A percentile compares a stretch with the other conserved stretches of the same genome.
These are phyloP conservation scores for Nannochloropsis salina DNA, from an alignment of 108 stramenopile species.

Conservation along the genomic window DNA sequence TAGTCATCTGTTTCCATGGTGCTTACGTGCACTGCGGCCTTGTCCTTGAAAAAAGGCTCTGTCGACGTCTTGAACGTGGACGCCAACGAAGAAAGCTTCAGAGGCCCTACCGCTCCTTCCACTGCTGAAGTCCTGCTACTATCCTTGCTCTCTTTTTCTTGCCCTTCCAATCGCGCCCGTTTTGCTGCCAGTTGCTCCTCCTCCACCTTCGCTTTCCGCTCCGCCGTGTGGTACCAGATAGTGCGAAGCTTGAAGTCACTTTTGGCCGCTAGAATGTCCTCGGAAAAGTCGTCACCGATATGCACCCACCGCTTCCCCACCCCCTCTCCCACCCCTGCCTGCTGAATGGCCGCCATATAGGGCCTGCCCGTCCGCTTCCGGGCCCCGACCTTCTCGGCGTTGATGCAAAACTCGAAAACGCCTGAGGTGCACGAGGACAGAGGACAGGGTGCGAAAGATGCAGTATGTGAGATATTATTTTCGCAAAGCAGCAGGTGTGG, in stretches of 20 bases:
- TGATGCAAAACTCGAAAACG: constrained; percentile 13
- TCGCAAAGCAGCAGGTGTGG: not conserved
- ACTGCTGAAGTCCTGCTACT: not conserved
- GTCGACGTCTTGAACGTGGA: not conserved
- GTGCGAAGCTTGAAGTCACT: not conserved
- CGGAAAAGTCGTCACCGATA: constrained; percentile 16
- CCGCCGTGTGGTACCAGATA: constrained; percentile 1
- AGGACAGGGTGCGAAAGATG: not conserved
- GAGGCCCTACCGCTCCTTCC: not conserved
- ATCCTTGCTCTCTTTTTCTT: not conserved
- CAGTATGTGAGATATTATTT: not conserved
- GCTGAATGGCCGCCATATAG: not conserved
- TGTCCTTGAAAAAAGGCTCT: not conserved
- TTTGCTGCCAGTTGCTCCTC: not conserved
- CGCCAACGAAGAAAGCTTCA: not conserved
- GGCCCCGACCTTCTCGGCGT: not conserved
- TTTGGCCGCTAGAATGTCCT: not conserved
- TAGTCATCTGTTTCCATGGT: constrained; percentile 18
- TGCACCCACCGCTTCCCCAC: constrained; percentile 19
- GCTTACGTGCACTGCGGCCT: not conserved
- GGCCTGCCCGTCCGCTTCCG: not conserved
- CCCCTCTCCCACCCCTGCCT: not conserved
- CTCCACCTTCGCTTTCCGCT: constrained; percentile 8
- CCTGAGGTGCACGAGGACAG: not conserved
- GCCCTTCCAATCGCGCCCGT: not conserved